Conservation (phyloP, 1,284 basidiomycete species). For the Ceratobasidium sp. region DNA sequence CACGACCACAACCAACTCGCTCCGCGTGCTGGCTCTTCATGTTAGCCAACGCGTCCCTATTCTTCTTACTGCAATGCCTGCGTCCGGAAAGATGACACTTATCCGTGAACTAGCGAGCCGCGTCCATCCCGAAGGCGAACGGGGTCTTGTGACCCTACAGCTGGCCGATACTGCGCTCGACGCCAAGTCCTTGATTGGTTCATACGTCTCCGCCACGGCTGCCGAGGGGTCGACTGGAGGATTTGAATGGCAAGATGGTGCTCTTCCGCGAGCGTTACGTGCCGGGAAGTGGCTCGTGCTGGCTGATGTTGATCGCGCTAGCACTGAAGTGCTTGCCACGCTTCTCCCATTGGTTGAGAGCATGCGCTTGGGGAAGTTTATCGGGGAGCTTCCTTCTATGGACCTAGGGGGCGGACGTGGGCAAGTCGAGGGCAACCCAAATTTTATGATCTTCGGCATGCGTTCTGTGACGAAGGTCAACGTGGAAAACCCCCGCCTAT, state of each 20-base stretch:
- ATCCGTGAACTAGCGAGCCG: slow-evolving; percentile 80
- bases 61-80: slow-evolving; percentile 89
- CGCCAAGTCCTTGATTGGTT: slow-evolving; percentile 93
- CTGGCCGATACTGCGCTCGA: slow-evolving; percentile 96
- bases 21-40: slow-evolving; percentile 76
- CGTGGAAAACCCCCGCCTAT: slow-evolving; percentile 53
- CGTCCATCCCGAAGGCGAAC: slow-evolving; percentile 68
- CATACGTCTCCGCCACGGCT: slow-evolving; percentile 90
- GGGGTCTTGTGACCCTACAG: slow-evolving; percentile 81
- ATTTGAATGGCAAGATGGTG: slow-evolving; percentile 98
- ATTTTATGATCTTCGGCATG: slow-evolving; percentile 86
- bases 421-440: slow-evolving; percentile 74
- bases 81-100: slow-evolving; percentile 90
- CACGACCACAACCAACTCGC: slow-evolving; percentile 67
- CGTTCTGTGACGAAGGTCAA: slow-evolving; percentile 69
- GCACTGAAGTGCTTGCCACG: slow-evolving; percentile 86
- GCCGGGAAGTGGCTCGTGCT: slow-evolving; percentile 96
- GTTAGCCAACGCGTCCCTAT: slow-evolving; percentile 80
- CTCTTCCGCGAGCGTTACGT: slow-evolving; percentile 90
- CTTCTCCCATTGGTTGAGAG: slow-evolving; percentile 88
- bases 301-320: slow-evolving; percentile 92
- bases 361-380: slow-evolving; percentile 78
- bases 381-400: slow-evolving; percentile 79
- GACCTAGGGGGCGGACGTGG: slow-evolving; percentile 76
- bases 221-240: slow-evolving; percentile 74